Conservation (phyloP, 2,329 filamentous ascomycete species). For the Cladophialophora yegresii region DNA sequence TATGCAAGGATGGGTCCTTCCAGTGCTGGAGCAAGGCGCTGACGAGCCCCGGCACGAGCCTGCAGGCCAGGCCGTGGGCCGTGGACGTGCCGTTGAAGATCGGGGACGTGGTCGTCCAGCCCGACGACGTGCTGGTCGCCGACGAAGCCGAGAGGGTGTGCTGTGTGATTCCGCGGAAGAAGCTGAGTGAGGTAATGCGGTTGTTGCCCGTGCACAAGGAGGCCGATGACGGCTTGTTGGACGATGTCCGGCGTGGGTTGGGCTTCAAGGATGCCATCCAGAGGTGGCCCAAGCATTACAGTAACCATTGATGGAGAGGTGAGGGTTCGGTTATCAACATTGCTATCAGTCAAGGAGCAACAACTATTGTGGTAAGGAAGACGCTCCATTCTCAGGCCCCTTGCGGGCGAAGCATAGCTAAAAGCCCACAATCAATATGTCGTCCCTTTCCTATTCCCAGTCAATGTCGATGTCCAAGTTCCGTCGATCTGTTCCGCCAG, state of each 20-base stretch:
- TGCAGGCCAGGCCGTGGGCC: conserved; percentile 7
- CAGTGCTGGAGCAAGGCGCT: conserved; percentile 13
- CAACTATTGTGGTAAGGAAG: neutral
- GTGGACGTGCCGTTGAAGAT: conserved; percentile 17
- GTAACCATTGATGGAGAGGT: conserved; percentile 2
- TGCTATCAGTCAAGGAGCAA: neutral
- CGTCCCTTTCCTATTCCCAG: neutral
- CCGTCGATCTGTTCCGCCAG: too few species aligned
- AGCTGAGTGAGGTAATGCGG: neutral
- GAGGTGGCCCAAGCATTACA: conserved; percentile 16
- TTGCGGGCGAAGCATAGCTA: neutral
- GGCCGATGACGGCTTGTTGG: conserved; percentile 7
- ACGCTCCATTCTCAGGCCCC: neutral
- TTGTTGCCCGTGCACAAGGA: conserved; percentile 13
- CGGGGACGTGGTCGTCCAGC: conserved; percentile 6
- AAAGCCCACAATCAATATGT: neutral
- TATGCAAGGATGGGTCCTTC: conserved; percentile 9
- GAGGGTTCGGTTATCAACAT: neutral
- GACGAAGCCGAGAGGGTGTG: conserved; percentile 14
- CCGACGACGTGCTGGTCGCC: conserved; percentile 10
- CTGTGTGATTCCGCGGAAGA: conserved; percentile 12
- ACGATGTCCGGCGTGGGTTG: conserved; percentile 8
- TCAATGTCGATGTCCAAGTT: too few species aligned
- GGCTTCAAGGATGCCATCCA: conserved; percentile 13
- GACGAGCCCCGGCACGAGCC: conserved; percentile 14